phyloP scores from a whole-genome alignment of 306 rosid genomes.

The Fragaria ananassa region DNA sequence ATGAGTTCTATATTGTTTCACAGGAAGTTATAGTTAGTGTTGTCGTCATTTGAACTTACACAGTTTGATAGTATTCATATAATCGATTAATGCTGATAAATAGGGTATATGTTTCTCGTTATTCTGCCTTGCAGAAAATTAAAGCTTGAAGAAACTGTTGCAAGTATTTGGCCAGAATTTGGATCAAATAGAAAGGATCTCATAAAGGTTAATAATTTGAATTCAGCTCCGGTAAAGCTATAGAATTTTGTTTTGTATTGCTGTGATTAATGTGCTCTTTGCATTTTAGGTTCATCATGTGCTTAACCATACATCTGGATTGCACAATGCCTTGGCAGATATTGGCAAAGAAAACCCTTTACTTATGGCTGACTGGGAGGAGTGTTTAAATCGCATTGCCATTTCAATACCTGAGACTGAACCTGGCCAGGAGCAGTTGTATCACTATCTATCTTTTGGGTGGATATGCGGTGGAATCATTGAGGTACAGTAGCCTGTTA shows the following conservation, averaged over 20 bases:
- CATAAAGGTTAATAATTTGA: conserved; percentile 56
- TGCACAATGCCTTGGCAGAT: conserved; percentile 82
- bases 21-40: neutral
- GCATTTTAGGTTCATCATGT: conserved; percentile 81
- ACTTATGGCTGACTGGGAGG: conserved; percentile 79
- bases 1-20: neutral
- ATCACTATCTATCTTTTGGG: conserved; percentile 85
- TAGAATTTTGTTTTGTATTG: conserved; percentile 5
- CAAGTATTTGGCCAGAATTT: conserved; percentile 89
- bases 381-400: conserved; percentile 61
- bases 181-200: conserved; percentile 68
- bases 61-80: neutral
- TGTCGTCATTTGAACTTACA: neutral
- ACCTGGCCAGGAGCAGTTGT: conserved; percentile 84
- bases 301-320: conserved; percentile 95
- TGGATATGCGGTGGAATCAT: conserved; percentile 97
- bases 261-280: conserved; percentile 7
- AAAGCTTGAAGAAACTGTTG: conserved; percentile 71
- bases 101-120: neutral
- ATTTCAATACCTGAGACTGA: conserved; percentile 72
- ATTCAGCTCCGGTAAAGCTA: conserved; percentile 16
- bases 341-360: conserved; percentile 57
- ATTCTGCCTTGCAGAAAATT: conserved; percentile 50
- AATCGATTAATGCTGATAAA: neutral
- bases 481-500: conserved; percentile 56